Conservation (phyloP, 2,329 filamentous ascomycete species). For the Aspergillus piperis region DNA sequence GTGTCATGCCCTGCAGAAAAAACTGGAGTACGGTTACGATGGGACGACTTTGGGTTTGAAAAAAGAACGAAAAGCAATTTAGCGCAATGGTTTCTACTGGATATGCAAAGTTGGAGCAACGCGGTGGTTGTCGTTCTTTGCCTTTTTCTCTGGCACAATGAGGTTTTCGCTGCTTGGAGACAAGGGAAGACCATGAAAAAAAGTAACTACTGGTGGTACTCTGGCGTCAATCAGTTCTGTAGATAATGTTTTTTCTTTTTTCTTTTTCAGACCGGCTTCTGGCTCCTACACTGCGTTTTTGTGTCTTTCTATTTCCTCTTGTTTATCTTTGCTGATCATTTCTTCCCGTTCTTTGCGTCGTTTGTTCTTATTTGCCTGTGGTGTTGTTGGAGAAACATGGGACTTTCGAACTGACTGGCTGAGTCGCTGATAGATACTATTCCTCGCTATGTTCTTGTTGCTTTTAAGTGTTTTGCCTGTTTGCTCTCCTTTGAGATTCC, state of each 20-base stretch:
- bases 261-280: slow-evolving; percentile 12
- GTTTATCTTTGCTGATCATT: too few relatives aligned
- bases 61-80: slow-evolving; percentile 1
- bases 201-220: slow-evolving; percentile 7
- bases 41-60: not conserved
- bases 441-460: slow-evolving; percentile 8
- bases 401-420: slow-evolving; percentile 10
- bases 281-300: slow-evolving; percentile 12
- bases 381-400: slow-evolving; percentile 21
- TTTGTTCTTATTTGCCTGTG: slow-evolving; percentile 11
- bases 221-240: slow-evolving; percentile 17
- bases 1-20: too few relatives aligned
- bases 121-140: not conserved
- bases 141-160: not conserved
- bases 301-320: slow-evolving; percentile 8
- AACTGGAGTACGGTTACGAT: not conserved
- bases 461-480: slow-evolving; percentile 9
- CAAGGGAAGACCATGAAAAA: not conserved
- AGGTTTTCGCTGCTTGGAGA: not conserved
- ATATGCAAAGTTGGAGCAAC: not conserved
- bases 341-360: slow-evolving; percentile 7
- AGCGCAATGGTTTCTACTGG: not conserved
- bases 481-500: slow-evolving; percentile 3
- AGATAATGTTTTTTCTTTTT: slow-evolving; percentile 12
- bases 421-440: slow-evolving; percentile 29